Base-by-base conservation (phyloP, 345 rosid species). In the Microthlaspi erraticum region DNA sequence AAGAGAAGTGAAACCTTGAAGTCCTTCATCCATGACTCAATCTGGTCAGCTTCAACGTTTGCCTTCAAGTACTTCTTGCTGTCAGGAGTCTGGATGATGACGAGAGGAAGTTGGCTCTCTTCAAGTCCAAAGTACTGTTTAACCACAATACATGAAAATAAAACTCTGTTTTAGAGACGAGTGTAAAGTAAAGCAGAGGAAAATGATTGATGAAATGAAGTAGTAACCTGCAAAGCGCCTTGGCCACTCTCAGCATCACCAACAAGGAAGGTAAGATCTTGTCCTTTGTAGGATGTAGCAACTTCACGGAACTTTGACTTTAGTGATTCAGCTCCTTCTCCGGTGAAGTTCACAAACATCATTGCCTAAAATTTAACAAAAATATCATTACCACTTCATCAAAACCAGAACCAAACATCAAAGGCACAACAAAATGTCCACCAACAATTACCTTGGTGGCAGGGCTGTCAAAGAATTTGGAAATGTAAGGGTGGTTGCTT, bases 241-340 rank as follows among this genome's bases (percentile, higher is more conserved):
- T 92, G 82, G 86, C 96, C 82, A 49, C 81, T 86, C 56, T 91
- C 97, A n/a, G 85, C 41, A 71, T 94, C 98, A 78, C 98, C 99
- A 79, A 90, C 14, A 81, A 94, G 83, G 82, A 94, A 94, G 66
- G 81, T 33, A 56, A 89, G 60, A 70, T 80, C 92, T 60, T 86
- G 71, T 72, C 89, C 93, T 78, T 80, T 94, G 83, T 77, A 81
- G 72, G 88, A 82, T 71, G 77, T 83, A 63, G 93, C 98, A 58
- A 88, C 85, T 69, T 83, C 89, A 34, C 84, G 86, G 81, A 73
- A 94, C 66, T 83, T 91, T 63, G 87, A 70, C 69, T 81, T 81
- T 29, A 87, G 74, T 48, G 96, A 77, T 57, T 88, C 98, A 77
- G 87, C 76, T 64, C 39, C 54, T 54, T 80, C 89, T 52, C 54